Evolutionary conservation across 352 stramenopile species (phyloP), one percentile per base, ranked within the genome.

Genomic region (Phytophthora cryptogea): DNA sequence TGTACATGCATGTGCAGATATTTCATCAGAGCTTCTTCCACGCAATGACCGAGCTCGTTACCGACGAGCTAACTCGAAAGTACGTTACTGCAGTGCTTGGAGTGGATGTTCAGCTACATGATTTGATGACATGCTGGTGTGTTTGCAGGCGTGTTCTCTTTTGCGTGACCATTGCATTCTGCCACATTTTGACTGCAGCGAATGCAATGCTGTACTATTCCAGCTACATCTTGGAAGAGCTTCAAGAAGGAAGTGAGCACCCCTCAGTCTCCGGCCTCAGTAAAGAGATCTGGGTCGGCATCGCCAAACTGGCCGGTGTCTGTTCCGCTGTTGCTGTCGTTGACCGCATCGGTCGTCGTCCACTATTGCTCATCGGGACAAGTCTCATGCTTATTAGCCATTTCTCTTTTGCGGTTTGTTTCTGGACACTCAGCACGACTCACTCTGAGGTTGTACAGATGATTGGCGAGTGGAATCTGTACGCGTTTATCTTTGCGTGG

Each of bases 181-280:
- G 71, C 1, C 81, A 91, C 43, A 87, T 79, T 36, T 55, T 85
- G 35, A 91, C 79, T 8, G 81, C 72, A 9, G 81, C 81, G 1
- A 90, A 89, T 53, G 81, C 78, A 8, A 89, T 90, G 78, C 71
- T 90, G n/a, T 91, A 91, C 58, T 91, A 89, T 54, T 91, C 81
- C 9, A 89, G 70, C 59, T 91, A 89, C 48, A 91, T 91, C 27
- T 59, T 91, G 28, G 47, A 74, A 1, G 72, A 70, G 26, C 59
- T 91, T 0, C 66, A 67, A 40, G 45, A 45, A 0, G 66, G 66
- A 27, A 48, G 69, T 14, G 42, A 20, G 8, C 23, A 52, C 1
- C 37, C n/a, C n/a, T n/a, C 51, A 33, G 31, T 64, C 17, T 76
- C 66, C 20, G 49, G 63, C 23, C 36, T 78, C 23, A 70, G 69